These are phyloP conservation scores for Rhypophila decipiens DNA, from an alignment of 495 filamentous ascomycete genomes.

Conservation along the genomic window DNA sequence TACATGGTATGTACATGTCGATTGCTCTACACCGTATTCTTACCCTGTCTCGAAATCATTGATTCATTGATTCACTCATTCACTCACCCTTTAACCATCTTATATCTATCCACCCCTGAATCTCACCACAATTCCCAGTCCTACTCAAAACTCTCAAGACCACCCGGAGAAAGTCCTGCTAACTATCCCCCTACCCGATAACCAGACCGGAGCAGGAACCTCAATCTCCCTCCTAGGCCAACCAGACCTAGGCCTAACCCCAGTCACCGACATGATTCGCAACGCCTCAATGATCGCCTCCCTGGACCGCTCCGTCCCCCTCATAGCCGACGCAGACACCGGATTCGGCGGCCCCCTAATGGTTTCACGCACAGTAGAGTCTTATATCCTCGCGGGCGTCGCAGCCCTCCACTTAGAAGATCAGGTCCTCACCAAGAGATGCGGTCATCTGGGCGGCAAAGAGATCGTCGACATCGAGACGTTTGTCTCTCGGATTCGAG, in stretches of 20 bases:
- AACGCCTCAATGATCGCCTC: slow-evolving; percentile 63
- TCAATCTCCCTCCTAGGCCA: slow-evolving; percentile 56
- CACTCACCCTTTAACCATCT: no score
- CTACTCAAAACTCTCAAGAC: not conserved
- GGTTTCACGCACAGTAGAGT: slow-evolving; percentile 52
- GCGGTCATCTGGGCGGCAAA: slow-evolving; percentile 58
- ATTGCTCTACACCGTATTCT: not conserved
- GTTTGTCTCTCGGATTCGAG: slow-evolving; percentile 50
- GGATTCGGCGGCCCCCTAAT: slow-evolving; percentile 58
- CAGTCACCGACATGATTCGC: slow-evolving; percentile 57
- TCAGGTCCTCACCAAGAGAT: slow-evolving; percentile 60
- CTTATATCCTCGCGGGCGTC: slow-evolving; percentile 62
- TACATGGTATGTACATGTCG: slow-evolving; percentile 54
- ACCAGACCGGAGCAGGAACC: slow-evolving; percentile 60
- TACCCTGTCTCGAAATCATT: no score
- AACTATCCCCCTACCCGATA: not conserved
- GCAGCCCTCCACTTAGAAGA: slow-evolving; percentile 70
- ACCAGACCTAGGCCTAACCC: slow-evolving; percentile 60
- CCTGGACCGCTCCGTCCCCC: slow-evolving; percentile 46
- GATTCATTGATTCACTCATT: no score
- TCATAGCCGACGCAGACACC: slow-evolving; percentile 69
- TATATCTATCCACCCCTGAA: no score
- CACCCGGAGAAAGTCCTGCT: not conserved
- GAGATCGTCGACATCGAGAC: slow-evolving; percentile 47
- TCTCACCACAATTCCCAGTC: no score